Percentiles rank a stretch among this genome's conserved stretches.
These are phyloP conservation scores for Kuraishia floccosa DNA, from an alignment of 805 yeast species.

Conservation along the genomic window DNA sequence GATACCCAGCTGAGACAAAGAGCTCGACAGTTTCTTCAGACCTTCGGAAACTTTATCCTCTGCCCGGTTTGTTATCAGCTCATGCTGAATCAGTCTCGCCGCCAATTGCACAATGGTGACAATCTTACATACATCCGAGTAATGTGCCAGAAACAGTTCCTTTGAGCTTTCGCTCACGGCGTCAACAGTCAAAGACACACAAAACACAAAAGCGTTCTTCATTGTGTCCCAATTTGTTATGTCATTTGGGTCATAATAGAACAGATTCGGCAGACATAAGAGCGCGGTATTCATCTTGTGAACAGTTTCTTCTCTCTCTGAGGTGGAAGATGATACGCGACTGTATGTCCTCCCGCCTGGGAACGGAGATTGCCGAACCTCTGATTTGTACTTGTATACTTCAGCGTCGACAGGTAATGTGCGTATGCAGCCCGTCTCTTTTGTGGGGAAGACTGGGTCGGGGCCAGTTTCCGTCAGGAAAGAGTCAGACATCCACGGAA, in stretches of 20 bases:
- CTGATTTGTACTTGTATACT: no score
- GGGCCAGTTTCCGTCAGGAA: no score
- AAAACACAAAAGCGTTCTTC: conserved; percentile 31
- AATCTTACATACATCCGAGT: conserved; percentile 41
- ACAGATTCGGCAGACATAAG: conserved; percentile 23
- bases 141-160: conserved; percentile 39
- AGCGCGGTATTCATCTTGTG: conserved; percentile 8
- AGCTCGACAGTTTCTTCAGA: conserved; percentile 38
- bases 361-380: no score
- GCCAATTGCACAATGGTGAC: conserved; percentile 42
- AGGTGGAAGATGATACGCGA: no score
- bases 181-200: conserved; percentile 35
- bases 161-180: conserved; percentile 40
- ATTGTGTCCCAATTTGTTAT: conserved; percentile 49
- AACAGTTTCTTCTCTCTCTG: no score
- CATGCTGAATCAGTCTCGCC: conserved; percentile 40
- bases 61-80: conserved; percentile 32
- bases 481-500: no score
- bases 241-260: conserved; percentile 51
- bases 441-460: no score
- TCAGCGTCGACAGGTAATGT: no score
- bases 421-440: no score
- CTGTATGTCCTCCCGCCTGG: no score
- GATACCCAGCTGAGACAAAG: conserved; percentile 52
- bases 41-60: conserved; percentile 35